Evolutionary conservation across 202 grass and related monocot species (phyloP).

Genomic region (Brachypodium distachyon): DNA sequence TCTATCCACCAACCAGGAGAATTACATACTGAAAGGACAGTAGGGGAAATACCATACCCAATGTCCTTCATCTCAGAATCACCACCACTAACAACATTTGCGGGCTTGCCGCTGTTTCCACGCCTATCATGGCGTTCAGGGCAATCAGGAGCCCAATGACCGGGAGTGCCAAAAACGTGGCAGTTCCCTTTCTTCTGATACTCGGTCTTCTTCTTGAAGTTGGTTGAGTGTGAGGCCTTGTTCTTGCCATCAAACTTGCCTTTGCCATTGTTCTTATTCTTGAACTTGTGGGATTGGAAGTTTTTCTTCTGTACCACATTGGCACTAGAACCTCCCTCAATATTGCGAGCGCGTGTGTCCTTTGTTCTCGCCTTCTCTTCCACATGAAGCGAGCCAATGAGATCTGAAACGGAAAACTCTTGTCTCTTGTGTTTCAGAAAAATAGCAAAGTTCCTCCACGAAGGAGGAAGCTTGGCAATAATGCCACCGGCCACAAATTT

Average conservation of each 20-base stretch:
- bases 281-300: background rate
- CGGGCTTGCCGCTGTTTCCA: no score
- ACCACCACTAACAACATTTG: no score
- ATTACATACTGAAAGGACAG: no score
- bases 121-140: no score
- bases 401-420: no score
- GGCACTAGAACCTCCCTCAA: background rate
- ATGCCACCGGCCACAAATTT: background rate
- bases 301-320: background rate
- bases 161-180: no score
- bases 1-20: no score
- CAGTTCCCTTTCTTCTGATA: no score
- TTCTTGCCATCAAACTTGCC: background rate
- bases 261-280: background rate
- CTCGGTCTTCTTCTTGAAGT: background rate
- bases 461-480: background rate
- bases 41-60: no score
- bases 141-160: no score
- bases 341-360: background rate
- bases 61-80: no score
- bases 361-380: background rate
- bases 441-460: background rate
- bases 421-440: background rate
- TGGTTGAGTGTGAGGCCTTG: background rate
- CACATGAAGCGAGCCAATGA: no score